Conservation (phyloP, 225 moss, liverwort and hornwort genomes). For the Thuidium tamariscinum region DNA sequence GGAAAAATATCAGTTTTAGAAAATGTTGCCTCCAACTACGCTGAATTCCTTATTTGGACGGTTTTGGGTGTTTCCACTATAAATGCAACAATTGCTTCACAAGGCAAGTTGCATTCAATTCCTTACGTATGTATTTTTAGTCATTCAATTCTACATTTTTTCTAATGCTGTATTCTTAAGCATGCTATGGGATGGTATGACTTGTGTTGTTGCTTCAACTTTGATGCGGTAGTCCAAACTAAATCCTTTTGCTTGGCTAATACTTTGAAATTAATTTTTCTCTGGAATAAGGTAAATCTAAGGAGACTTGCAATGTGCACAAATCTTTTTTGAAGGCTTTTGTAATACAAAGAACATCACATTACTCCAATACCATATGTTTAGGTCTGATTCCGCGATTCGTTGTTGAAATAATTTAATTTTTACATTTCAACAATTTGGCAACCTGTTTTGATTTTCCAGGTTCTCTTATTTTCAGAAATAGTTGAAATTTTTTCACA, state of each 20-base stretch:
- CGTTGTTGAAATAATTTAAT: too few relatives aligned
- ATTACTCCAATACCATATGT: too few relatives aligned
- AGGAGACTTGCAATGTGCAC: not conserved
- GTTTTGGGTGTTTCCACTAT: too few relatives aligned
- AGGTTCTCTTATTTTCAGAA: too few relatives aligned
- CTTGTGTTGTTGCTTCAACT: not conserved
- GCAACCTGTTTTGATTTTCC: too few relatives aligned
- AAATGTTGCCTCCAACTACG: too few relatives aligned
- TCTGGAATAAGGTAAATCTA: not conserved
- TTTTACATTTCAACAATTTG: too few relatives aligned
- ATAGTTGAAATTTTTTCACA: too few relatives aligned
- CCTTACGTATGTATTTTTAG: not conserved
- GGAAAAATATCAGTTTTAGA: too few relatives aligned
- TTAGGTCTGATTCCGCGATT: too few relatives aligned
- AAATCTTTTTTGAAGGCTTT: not conserved
- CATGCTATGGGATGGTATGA: not conserved
- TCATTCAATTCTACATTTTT: too few relatives aligned
- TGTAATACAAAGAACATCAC: not conserved
- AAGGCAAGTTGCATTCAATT: accelerated
- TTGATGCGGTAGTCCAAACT: not conserved
- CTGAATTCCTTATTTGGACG: too few relatives aligned
- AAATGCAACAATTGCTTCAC: not conserved
- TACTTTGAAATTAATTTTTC: not conserved
- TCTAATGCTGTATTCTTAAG: not conserved
- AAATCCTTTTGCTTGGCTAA: not conserved